Evolutionary conservation across 805 yeast species (phyloP).

Genomic region (Torulaspora indica): DNA sequence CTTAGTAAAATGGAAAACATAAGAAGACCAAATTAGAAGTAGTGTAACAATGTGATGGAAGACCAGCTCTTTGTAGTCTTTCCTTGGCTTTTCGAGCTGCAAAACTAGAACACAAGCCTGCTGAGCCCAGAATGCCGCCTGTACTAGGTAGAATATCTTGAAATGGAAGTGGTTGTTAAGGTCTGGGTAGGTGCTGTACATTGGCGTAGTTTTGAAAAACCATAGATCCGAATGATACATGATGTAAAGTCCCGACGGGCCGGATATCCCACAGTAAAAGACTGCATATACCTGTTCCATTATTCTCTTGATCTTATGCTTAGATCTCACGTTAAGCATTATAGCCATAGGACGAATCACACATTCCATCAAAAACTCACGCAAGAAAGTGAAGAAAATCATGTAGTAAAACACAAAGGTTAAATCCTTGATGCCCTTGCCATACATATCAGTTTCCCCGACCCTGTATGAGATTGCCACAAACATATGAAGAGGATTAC

Average conservation of each 20-base stretch:
- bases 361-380: constrained; percentile 88
- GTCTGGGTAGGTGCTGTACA: constrained; percentile 83
- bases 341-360: constrained; percentile 73
- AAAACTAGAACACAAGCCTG: constrained; percentile 78
- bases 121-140: constrained; percentile 97
- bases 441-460: constrained; percentile 61
- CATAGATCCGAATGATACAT: constrained; percentile 82
- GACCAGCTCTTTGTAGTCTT: constrained; percentile 85
- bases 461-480: constrained; percentile 61
- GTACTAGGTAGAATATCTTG: constrained; percentile 80
- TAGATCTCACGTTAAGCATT: constrained; percentile 36
- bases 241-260: constrained; percentile 84
- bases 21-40: constrained; percentile 77
- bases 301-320: constrained; percentile 65
- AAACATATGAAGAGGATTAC: constrained; percentile 61
- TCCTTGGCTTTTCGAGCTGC: constrained; percentile 91
- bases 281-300: constrained; percentile 90
- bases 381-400: constrained; percentile 79
- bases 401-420: constrained; percentile 74
- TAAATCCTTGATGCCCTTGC: constrained; percentile 82
- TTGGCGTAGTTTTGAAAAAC: constrained; percentile 80
- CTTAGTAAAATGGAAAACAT: constrained; percentile 93
- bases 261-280: constrained; percentile 71
- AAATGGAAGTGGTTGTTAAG: constrained; percentile 59
- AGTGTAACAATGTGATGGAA: constrained; percentile 92